Base-by-base conservation (phyloP, 192 early-diverging fungal species). In the Linnemannia exigua region DNA sequence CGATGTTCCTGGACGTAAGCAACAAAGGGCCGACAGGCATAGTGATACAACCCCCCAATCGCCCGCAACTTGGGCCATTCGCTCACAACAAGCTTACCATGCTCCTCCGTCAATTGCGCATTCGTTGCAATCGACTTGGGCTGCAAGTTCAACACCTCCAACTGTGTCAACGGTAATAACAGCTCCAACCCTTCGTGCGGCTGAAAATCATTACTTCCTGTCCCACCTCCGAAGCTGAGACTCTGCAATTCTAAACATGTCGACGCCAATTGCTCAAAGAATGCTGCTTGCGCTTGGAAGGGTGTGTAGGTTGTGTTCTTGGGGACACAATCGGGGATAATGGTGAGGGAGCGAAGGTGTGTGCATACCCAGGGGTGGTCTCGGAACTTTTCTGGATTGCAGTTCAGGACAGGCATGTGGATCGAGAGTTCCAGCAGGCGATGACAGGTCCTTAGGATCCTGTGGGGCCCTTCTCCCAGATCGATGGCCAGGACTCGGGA, bases 401-500 rank as follows among this genome's bases (percentile, higher is more conserved):
- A 70, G 33, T 41, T 22, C 7, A 70, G 35, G 14, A 33, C 33
- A 41, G 68, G 38, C 5, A 22, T 4, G 1, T 20, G 5, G n/a
- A 70, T 33, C 14, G 36, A 22, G n/a, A 36, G 17, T 16, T 20
- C 8, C 68, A 41, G n/a, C 3, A 70, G 68, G 8, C 20, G 36
- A 41, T 70, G 68, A 35, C 68, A 70, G 35, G 68, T n/a, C 37
- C 68, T 70, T 8, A 70, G n/a, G 35, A 70, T 70, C 19, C 17
- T 16, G 38, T 70, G 68, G 9, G 38, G 68, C 16, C 36, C 36
- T 22, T 17, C 20, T 25, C n/a, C 38, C 11, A 22, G 12, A 16
- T 25, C 5, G 15, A 41, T 1, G 20, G n/a, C 9, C 9, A 16
- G 14, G 8, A 7, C 11, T 0, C 36, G 19, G 33, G 68, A 37